Evolutionary conservation across 202 grass and related monocot genomes (phyloP), one percentile per base, ranked within the genome.

Genomic region (Sporobolus alterniflorus): DNA sequence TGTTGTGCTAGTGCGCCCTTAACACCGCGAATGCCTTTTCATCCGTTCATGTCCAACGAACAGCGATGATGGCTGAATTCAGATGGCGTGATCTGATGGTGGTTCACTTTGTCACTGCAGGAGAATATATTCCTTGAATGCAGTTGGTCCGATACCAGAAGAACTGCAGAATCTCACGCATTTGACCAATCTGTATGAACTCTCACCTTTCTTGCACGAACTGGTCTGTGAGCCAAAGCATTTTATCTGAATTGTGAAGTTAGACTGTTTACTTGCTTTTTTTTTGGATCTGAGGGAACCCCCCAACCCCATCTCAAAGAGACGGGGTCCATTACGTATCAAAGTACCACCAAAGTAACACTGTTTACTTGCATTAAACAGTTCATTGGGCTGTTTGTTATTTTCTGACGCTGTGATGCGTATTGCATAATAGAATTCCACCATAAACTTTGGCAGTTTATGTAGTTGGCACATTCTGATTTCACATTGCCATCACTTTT

Each of bases 91-190:
- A 60, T 0, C 71, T 75, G 9, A 75, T 7, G 21, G 3, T 14
- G 0, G 24, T 41, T 67, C 20, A 39, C 5, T 78, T 64, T 20
- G 11, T 51, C 15, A 2, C 36, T 63, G 91, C 89, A 97, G 91
- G 71, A 97, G 12, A 68, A 92, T 94, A 55, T 82, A 76, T 26
- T 47, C 49, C 0, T 3, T 90, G 32, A 59, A 79, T 73, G 89
- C 82, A 2, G 73, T 66, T 65, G 94, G 94, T 17, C n/a, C 7
- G 15, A 92, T 94, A 76, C 94, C 94, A 25, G 66, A 80, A 9
- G 94, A 97, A 40, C 79, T 97, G 3, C 67, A 71, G 68, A 87
- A 89, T 73, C 84, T 97, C 44, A 92, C 94, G 0, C 82, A 52
- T 7, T 67, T 97, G 17, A 73, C 47, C 31, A 31, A 90, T 49